Conservation (phyloP, 208 protist genomes). For the Leishmania martiniquensis region DNA sequence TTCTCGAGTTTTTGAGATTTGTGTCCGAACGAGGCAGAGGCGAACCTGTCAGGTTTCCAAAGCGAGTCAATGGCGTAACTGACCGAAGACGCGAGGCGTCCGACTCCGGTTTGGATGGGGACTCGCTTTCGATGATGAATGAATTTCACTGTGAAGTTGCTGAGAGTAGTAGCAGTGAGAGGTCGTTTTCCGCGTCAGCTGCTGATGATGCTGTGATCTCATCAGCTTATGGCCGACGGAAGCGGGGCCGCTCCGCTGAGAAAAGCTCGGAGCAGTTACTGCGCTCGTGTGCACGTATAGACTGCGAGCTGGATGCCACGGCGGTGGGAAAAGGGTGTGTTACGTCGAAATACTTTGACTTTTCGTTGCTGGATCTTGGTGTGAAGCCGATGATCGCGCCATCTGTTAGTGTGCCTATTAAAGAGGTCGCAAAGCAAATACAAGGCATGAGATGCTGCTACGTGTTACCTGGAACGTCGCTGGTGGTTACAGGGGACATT, state of each 20-base stretch:
- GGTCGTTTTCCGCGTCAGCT: background rate
- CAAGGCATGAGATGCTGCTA: constrained; percentile 55
- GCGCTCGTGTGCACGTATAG: background rate
- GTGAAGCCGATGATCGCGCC: constrained; percentile 12
- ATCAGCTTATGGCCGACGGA: constrained; percentile 4
- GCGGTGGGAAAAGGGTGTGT: constrained; percentile 19
- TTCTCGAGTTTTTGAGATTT: constrained; percentile 54
- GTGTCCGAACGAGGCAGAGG: constrained; percentile 11
- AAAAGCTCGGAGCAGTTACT: background rate
- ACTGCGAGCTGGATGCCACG: constrained; percentile 20
- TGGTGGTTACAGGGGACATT: constrained; percentile 61
- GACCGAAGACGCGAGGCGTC: background rate
- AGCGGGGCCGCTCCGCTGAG: constrained; percentile 18
- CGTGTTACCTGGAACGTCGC: constrained; percentile 50
- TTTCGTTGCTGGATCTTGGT: constrained; percentile 25
- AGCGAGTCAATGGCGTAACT: constrained; percentile 18
- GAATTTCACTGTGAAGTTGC: background rate
- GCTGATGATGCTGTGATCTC: background rate
- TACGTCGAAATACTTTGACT: constrained; percentile 29
- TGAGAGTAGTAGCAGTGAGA: constrained; percentile 3
- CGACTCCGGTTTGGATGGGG: background rate
- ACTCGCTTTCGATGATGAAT: background rate
- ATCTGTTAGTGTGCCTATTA: background rate
- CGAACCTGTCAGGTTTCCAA: constrained; percentile 22
- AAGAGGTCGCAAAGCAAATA: constrained; percentile 25